Evolutionary conservation across 768 basidiomycete genomes (phyloP), one percentile per base, ranked within the genome.

Genomic region (Pulveroboletus frians): DNA sequence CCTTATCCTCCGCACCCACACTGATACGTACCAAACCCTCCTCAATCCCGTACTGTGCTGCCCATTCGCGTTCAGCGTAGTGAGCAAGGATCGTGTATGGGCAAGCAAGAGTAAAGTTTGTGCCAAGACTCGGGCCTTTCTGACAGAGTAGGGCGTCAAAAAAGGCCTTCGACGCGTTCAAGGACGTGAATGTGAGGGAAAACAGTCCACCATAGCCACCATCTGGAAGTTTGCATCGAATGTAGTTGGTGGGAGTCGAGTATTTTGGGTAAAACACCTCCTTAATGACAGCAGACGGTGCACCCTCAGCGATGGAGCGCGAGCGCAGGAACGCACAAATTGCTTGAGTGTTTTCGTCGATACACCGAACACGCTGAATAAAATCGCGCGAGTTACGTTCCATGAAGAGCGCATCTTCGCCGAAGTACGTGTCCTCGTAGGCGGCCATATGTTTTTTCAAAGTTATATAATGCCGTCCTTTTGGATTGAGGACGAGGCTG

Each of bases 351-450:
- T 95, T 98, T 29, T 68, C 65, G 66, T 98, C 91, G 67, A 95
- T 91, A 46, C 73, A 65, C 47, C 73, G 73, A 56, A 92, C 77
- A 47, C 95, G 89, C 8, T 71, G 74, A 44, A 76, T 70, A 73
- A 95, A 97, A 70, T 96, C 85, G 43, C 95, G 89, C 15, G 95
- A 98, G 70, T 99, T 99, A 56, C 94, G 88, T 65, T 99, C 95
- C 88, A 99, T 88, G 75, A 84, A 95, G 48, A 97, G 81, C 36
- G 90, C 92, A 61, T 99, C 95, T 65, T 93, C 89, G 60, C 81
- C 76, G 56, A 86, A 97, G 71, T 91, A 97, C 20, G 73, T 71
- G 63, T 99, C 94, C 64, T 95, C 90, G 66, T 83, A 97, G 6
- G 65, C 71, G 8, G 69, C 60, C 59, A 92, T 72, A 40, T 81